Base-by-base conservation (phyloP, 163 green algal genomes). In the Coccomyxa subellipsoidea region DNA sequence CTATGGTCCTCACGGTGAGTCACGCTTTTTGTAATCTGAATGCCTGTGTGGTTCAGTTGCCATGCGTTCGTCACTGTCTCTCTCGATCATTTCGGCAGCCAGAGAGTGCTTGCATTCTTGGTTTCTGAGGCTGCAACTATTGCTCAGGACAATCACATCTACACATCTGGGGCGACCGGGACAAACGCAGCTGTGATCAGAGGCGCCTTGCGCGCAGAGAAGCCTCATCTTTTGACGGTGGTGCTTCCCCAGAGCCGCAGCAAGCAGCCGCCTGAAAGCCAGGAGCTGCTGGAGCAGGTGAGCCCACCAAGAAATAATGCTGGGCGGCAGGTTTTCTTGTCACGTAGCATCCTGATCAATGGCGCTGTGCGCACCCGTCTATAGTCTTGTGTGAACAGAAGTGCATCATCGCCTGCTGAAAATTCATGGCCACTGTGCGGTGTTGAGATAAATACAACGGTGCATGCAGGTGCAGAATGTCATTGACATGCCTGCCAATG, bases 141-240 rank as follows among this genome's bases (percentile, higher is more conserved):
- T 18, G 15, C 27, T 38, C 85, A 96, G 92, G 94, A 92, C 66
- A 99, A 99, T 88, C 95, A 98, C 88, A 96, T 99, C 38, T 98
- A 93, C 91, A 99, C 96, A 0, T 98, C 93, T 6, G 96, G 96
- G 0, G 95, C 96, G 0, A 97, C 94, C 0, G 96, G 96, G 23
- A 99, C 96, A 34, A 99, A 99, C 84, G 96, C 96, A n/a, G 96
- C 96, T 1, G 96, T 99, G 31, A 98, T 99, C 83, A 92, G 96
- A 69, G 96, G 95, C 0, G 95, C 96, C 18, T 87, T 99, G 71
- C 89, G 96, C 0, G 96, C 96, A 21, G 95, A 98, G 82, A 89
- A 89, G 53, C 94, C 94, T 1, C 93, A 99, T 71, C 92, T 98
- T 79, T 89, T 99, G 71, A 98, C 95, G 2, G 96, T 99, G 36